Base-by-base conservation (phyloP, 2,329 filamentous ascomycete genomes). In the Verticillium tricorpus region DNA sequence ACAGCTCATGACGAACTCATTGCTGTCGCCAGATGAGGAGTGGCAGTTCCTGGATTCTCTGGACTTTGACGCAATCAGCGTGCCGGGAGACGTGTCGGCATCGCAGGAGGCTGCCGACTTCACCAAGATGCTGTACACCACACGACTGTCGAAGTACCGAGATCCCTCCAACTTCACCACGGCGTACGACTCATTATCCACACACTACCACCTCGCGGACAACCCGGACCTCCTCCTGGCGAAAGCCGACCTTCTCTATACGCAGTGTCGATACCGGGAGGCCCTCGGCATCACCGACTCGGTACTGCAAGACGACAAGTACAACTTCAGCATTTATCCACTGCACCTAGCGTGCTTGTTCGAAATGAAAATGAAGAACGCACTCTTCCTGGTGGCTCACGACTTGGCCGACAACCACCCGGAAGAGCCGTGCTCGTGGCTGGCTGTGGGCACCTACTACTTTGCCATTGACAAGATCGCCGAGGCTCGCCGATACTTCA, bases 371-470 rank as follows among this genome's bases (percentile, higher is more conserved):
- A 86, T 91, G 73, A 96, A 90, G 67, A 97, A 97, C 71, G 85
- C 92, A 2, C 85, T 99, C 3, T 99, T 98, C 73, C 82, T 98
- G 22, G 86, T 98, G 37, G 89, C 95, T 1, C 95, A 99, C 74
- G 93, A 97, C 67, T 84, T 99, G 32, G 93, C 93, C 28, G 94
- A 98, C 71, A 90, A 89, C 52, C 92, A 97, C 65, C 94, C 95
- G 0, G 89, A 95, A 63, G 93, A 98, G 74, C 89, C 95, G 0
- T 92, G 90, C 73, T 90, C 93, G 1, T 99, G 95, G 89, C 85
- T 99, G 31, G 95, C 95, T 0, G 94, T 99, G 12, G 95, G 93
- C 12, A 89, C 93, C 34, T 99, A 98, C 80, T 99, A 99, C 76
- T 88, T 98, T 65, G 83, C 89, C 17, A 97, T 93, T 60, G 86